phyloP scores from a whole-genome alignment of 2,329 filamentous ascomycete species.

The Triangularia setosa region DNA sequence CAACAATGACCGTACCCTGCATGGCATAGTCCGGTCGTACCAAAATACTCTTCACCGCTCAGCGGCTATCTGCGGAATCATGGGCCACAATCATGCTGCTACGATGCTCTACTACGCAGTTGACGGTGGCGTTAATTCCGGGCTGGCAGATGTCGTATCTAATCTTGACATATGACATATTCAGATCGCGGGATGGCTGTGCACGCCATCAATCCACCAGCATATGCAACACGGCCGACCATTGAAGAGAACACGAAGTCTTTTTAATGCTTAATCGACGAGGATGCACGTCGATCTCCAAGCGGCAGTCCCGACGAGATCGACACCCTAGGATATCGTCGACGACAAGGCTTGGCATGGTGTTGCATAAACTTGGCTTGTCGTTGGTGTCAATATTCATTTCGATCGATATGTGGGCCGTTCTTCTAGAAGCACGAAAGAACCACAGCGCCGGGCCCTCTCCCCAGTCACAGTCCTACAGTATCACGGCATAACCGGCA shows the following conservation, averaged over 20 bases:
- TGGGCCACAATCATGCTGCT: not conserved
- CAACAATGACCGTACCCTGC: too few species aligned
- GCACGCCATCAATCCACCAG: not conserved
- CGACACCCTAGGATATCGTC: not conserved
- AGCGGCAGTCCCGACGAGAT: not conserved
- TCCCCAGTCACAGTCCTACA: not conserved
- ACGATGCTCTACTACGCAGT: too few species aligned
- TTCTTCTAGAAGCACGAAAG: constrained; percentile 19
- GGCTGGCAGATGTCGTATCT: not conserved
- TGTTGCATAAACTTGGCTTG: constrained; percentile 25
- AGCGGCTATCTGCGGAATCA: not conserved
- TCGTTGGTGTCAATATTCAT: constrained; percentile 22
- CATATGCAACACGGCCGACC: not conserved
- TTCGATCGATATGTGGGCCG: constrained; percentile 14
- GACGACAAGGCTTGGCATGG: constrained; percentile 1
- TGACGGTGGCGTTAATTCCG: not conserved
- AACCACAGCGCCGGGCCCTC: constrained; percentile 5
- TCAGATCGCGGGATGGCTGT: not conserved
- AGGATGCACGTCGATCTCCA: not conserved
- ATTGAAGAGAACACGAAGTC: not conserved
- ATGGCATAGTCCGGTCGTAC: not conserved
- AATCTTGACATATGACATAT: not conserved
- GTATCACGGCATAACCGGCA: constrained; percentile 8
- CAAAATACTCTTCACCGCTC: not conserved
- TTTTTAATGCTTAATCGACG: not conserved